These are phyloP conservation scores for Monilinia polystroma DNA, from an alignment of 2,329 filamentous ascomycete genomes.

Conservation along the genomic window DNA sequence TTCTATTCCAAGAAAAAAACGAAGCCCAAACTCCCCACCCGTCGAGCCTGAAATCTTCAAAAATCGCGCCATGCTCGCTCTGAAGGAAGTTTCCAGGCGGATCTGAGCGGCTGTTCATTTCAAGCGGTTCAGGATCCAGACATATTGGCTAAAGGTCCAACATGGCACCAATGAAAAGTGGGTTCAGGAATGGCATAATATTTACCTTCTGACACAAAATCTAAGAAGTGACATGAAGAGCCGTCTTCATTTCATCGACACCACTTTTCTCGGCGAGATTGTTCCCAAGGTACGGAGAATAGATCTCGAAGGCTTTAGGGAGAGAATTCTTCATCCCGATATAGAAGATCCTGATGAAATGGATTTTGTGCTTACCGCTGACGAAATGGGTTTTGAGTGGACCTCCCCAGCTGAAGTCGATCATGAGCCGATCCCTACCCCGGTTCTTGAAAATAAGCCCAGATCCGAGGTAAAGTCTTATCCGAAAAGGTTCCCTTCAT, in stretches of 20 bases:
- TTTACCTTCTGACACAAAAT: not conserved
- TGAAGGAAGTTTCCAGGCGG: not conserved
- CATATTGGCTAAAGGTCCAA: too few species aligned
- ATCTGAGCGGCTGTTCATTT: not conserved
- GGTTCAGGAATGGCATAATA: not conserved
- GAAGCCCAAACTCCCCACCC: too few species aligned
- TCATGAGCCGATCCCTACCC: too few species aligned
- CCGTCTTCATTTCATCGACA: not conserved
- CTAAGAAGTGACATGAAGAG: not conserved
- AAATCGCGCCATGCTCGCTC: not conserved
- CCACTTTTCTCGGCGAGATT: not conserved
- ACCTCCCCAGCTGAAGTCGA: not conserved
- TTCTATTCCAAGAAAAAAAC: too few species aligned
- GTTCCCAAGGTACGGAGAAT: not conserved
- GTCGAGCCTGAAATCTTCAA: not conserved
- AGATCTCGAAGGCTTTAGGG: not conserved
- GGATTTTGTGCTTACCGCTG: not conserved
- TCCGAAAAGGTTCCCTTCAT: too few species aligned
- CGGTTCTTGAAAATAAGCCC: too few species aligned
- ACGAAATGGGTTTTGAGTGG: not conserved
- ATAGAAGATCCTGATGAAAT: not conserved
- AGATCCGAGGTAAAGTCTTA: too few species aligned
- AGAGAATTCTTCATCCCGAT: not conserved
- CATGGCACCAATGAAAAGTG: not conserved
- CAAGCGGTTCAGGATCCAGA: not conserved